Conservation (phyloP, 2,329 filamentous ascomycete genomes). For the Cladosporium sp. region DNA sequence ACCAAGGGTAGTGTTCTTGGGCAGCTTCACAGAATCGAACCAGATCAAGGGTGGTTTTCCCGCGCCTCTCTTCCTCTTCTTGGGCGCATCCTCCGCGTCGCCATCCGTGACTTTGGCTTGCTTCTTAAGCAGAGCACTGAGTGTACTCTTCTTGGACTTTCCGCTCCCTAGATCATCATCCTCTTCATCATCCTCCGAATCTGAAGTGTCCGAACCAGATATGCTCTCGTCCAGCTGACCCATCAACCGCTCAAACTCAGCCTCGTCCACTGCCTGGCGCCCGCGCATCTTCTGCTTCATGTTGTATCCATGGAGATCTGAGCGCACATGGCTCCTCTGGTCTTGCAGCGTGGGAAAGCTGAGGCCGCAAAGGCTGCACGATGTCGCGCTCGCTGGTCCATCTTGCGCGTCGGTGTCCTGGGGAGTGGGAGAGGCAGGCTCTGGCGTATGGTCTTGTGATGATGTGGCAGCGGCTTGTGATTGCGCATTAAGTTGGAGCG, state of each 20-base stretch:
- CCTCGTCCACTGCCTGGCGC: conserved; percentile 69
- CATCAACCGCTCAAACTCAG: conserved; percentile 82
- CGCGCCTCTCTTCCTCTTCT: conserved; percentile 53
- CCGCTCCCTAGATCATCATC: conserved; percentile 55
- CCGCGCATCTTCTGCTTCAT: conserved; percentile 86
- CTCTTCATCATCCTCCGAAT: conserved; percentile 69
- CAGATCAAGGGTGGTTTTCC: conserved; percentile 78
- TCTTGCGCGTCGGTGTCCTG: conserved; percentile 1
- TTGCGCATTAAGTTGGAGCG: conserved; percentile 61
- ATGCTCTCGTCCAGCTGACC: conserved; percentile 86
- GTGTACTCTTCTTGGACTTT: conserved; percentile 64
- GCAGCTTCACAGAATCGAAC: conserved; percentile 76
- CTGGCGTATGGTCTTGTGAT: conserved; percentile 30
- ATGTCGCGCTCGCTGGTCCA: conserved; percentile 57
- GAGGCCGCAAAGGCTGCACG: conserved; percentile 78
- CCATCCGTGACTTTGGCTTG: conserved; percentile 71
- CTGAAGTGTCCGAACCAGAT: conserved; percentile 69
- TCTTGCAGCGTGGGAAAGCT: conserved; percentile 73
- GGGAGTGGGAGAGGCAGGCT: conserved; percentile 21
- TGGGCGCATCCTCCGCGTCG: conserved; percentile 51
- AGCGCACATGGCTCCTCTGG: conserved; percentile 81
- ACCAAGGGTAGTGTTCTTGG: conserved; percentile 77
- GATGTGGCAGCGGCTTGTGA: conserved; percentile 41
- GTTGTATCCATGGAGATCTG: conserved; percentile 92
- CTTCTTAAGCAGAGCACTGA: conserved; percentile 76